Conservation (phyloP, 2,329 filamentous ascomycete genomes). For the Cladophialophora chaetospira region DNA sequence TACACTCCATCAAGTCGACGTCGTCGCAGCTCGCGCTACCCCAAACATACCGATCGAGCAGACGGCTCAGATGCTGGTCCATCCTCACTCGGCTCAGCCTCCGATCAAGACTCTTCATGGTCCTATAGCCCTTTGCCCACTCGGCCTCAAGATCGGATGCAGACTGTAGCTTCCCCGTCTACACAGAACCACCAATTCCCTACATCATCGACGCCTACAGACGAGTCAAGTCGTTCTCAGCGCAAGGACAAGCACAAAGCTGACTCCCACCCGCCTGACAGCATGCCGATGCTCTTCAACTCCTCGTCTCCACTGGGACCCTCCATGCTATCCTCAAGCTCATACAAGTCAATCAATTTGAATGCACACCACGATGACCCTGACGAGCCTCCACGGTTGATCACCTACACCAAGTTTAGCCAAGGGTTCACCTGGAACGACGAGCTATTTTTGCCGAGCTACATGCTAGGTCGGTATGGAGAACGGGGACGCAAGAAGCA, state of each 20-base stretch:
- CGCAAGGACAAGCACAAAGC: constrained; percentile 32
- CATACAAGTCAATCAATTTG: constrained; percentile 36
- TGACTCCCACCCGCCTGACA: constrained; percentile 21
- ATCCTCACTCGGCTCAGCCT: constrained; percentile 28
- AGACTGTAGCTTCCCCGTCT: constrained; percentile 22
- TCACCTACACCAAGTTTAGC: constrained; percentile 33
- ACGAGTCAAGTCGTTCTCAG: constrained; percentile 13
- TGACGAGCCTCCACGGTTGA: constrained; percentile 33
- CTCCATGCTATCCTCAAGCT: constrained; percentile 33
- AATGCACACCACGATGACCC: constrained; percentile 30
- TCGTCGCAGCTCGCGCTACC: constrained; percentile 26
- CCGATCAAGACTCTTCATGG: constrained; percentile 27
- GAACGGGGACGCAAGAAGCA: constrained; percentile 30
- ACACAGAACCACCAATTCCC: constrained; percentile 13
- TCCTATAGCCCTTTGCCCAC: constrained; percentile 23
- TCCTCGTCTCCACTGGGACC: constrained; percentile 32
- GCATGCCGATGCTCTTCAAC: constrained; percentile 20
- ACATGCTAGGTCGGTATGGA: constrained; percentile 33
- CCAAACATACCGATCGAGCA: constrained; percentile 18
- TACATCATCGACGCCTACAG: neutral
- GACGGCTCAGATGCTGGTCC: constrained; percentile 29
- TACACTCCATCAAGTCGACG: constrained; percentile 21
- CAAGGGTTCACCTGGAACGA: constrained; percentile 37
- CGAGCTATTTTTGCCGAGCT: constrained; percentile 35
- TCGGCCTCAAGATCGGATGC: constrained; percentile 16